Evolutionary conservation across 140 eudicot species (phyloP), one percentile per base, ranked within the genome.

Genomic region (Oenanthe javanica): DNA sequence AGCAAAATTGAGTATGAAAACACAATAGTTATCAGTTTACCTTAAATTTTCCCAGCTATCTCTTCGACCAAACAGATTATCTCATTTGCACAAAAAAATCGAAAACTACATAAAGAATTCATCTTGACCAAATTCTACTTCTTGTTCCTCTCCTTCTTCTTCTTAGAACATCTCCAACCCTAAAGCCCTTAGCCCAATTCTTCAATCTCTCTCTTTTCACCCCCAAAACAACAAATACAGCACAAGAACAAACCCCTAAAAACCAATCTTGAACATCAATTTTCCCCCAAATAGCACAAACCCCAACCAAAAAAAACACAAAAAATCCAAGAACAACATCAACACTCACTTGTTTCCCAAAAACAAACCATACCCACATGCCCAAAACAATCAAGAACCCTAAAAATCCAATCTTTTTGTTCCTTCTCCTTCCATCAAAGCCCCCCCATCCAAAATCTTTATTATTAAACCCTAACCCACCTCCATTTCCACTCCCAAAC

Each of bases 401-500:
- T 46, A 73, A 73, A 73, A 73, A 6, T 12, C 40, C 57, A 42
- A 73, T 19, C 16, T 73, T 73, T 21, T 7, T 73, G 18, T n/a
- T 19, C 18, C 31, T 73, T 46, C 55, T 73, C 54, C 77, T 73
- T 13, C 57, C 77, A 73, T 73, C 54, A 73, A 73, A 73, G 0
- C 55, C 55, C 8, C 77, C 77, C 77, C 83, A n/a, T 9, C 90
- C 87, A 51, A 78, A 81, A 10, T 83, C 87, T 43, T 49, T 79
- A 43, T 78, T 38, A 77, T 59, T 59, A 59, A 78, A 77, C 77
- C 89, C 80, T 72, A 69, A 40, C 59, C 84, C 84, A 5, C 84
- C 84, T 19, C 82, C 85, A 69, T 82, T 70, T 21, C 88, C 78
- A 5, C 88, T 82, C 13, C 81, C 69, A 38, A 79, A 85, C 57